Percentiles rank a stretch among this genome's conserved stretches.
Conservation (phyloP, 1,139 yeast genomes). For the Suhomyces kunorum region DNA sequence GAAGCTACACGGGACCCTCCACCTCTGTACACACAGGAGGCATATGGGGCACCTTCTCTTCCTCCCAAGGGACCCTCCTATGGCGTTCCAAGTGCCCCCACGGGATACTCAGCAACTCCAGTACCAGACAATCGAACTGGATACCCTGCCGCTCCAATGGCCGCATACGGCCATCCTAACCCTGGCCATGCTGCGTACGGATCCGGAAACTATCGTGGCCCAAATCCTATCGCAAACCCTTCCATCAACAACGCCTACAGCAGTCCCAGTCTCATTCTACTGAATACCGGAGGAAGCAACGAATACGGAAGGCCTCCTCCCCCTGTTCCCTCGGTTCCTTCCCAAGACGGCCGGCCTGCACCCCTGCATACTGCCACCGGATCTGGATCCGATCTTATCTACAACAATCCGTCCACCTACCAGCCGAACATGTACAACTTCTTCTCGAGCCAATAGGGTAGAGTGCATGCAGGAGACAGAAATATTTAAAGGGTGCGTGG, state of each 20-base stretch:
- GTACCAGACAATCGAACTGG: too few species aligned
- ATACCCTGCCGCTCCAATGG: too few species aligned
- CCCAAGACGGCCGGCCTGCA: too few species aligned
- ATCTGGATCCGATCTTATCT: slow-evolving; percentile 30
- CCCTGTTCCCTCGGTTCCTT: too few species aligned
- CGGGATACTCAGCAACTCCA: too few species aligned
- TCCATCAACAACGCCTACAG: not conserved
- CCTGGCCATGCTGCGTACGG: too few species aligned
- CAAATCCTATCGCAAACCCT: too few species aligned
- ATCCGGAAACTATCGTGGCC: too few species aligned
- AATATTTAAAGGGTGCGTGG: too few species aligned
- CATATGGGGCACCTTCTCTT: not conserved
- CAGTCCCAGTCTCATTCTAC: not conserved
- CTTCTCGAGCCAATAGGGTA: slow-evolving; percentile 22
- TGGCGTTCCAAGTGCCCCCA: not conserved
- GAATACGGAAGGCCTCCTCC: too few species aligned
- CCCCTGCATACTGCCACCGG: too few species aligned
- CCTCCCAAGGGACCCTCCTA: slow-evolving; percentile 4
- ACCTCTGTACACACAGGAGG: not conserved
- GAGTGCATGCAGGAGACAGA: not conserved
- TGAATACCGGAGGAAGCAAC: not conserved
- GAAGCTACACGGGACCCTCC: slow-evolving; percentile 2
- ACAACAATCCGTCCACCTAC: slow-evolving; percentile 51
- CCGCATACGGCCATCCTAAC: too few species aligned
- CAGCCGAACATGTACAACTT: slow-evolving; percentile 51